phyloP scores from a whole-genome alignment of 345 rosid species.

The Lepidium sativum region DNA sequence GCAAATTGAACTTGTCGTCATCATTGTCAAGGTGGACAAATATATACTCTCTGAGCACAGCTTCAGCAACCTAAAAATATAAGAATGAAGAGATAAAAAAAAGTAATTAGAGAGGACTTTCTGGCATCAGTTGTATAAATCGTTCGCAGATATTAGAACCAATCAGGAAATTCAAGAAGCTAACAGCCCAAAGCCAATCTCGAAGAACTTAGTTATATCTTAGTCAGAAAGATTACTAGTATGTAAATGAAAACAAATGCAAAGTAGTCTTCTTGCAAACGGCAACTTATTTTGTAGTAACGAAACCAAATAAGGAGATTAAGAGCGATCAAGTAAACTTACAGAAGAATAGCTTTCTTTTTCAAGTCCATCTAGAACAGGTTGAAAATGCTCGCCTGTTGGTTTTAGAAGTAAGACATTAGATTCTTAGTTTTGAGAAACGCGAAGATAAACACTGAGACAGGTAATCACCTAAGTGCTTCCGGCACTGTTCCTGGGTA shows the following conservation, averaged over 20 bases:
- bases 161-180: background rate
- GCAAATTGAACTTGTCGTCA: slow-evolving; percentile 88
- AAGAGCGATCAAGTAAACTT: slow-evolving; percentile 28
- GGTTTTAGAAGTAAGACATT: slow-evolving; percentile 6
- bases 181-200: background rate
- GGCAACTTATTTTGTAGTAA: background rate
- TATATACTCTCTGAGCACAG: slow-evolving; percentile 58
- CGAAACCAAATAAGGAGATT: slow-evolving; percentile 4
- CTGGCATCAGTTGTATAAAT: background rate
- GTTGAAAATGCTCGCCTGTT: slow-evolving; percentile 76
- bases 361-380: slow-evolving; percentile 56
- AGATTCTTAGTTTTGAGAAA: slow-evolving; percentile 1
- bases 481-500: slow-evolving; percentile 67
- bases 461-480: slow-evolving; percentile 55
- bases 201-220: background rate
- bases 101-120: background rate
- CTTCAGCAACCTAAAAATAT: slow-evolving; percentile 58
- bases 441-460: slow-evolving; percentile 1
- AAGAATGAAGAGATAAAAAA: background rate
- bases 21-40: slow-evolving; percentile 75
- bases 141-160: background rate
- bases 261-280: background rate
- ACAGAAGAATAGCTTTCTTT: slow-evolving; percentile 42
- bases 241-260: background rate
- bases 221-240: background rate